phyloP scores from a whole-genome alignment of 306 rosid genomes.

The Parietaria judaica region DNA sequence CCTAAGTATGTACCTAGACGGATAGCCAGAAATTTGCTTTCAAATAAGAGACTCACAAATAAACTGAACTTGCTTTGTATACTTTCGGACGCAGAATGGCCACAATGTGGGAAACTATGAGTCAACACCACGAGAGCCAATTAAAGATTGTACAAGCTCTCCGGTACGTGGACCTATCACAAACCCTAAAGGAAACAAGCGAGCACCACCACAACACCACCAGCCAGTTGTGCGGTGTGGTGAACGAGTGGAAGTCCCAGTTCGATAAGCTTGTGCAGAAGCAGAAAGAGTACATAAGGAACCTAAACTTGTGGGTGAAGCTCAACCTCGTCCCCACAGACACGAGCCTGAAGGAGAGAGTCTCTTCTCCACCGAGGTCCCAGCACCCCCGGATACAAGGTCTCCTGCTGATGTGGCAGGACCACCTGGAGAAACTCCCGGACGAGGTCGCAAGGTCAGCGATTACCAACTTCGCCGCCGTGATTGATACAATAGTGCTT shows the following conservation, averaged over 20 bases:
- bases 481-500: conserved; percentile 42
- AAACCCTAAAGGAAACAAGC: conserved; percentile 68
- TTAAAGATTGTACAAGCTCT: conserved; percentile 28
- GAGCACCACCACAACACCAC: conserved; percentile 86
- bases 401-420: conserved; percentile 71
- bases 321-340: conserved; percentile 82
- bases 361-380: conserved; percentile 86
- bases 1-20: too few relatives aligned
- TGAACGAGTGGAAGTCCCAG: conserved; percentile 63
- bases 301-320: conserved; percentile 64
- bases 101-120: conserved; percentile 69
- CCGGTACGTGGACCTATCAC: conserved; percentile 47
- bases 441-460: conserved; percentile 66
- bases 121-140: conserved; percentile 46
- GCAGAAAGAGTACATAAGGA: conserved; percentile 66
- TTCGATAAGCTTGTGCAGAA: conserved; percentile 50
- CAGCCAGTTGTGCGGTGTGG: conserved; percentile 62
- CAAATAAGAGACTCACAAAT: too few relatives aligned
- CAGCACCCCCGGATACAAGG: conserved; percentile 51
- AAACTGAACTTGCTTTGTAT: background rate
- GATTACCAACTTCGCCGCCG: conserved; percentile 55
- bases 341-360: conserved; percentile 81
- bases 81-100: conserved; percentile 58
- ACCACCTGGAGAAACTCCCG: conserved; percentile 67
- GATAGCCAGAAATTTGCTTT: too few relatives aligned